phyloP scores from a whole-genome alignment of 805 yeast species.

The Starmerella apicola region DNA sequence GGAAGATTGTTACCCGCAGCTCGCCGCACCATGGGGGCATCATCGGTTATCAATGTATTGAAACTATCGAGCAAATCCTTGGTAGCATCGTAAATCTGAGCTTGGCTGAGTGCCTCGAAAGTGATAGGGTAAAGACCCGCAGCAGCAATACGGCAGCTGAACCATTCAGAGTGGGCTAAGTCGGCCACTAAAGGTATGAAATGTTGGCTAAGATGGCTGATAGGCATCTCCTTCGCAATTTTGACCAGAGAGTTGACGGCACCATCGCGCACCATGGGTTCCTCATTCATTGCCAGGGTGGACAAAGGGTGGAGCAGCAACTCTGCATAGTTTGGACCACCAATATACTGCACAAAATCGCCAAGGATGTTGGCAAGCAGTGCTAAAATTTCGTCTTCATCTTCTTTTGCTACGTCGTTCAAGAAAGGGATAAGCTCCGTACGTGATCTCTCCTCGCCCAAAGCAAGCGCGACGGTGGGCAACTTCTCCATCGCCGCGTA shows the following conservation, averaged over 20 bases:
- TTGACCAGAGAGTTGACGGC: conserved; percentile 77
- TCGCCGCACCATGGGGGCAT: conserved; percentile 95
- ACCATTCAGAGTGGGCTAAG: conserved; percentile 85
- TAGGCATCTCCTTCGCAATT: conserved; percentile 49
- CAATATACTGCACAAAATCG: conserved; percentile 74
- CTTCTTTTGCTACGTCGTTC: conserved; percentile 58
- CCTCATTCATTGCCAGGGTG: conserved; percentile 81
- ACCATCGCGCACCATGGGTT: conserved; percentile 88
- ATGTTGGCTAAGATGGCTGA: conserved; percentile 48
- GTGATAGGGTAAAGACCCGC: conserved; percentile 76
- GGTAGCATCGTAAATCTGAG: conserved; percentile 29
- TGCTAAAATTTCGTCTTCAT: conserved; percentile 95
- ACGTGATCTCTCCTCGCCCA: conserved; percentile 88
- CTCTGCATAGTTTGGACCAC: conserved; percentile 60
- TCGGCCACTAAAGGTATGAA: conserved; percentile 67
- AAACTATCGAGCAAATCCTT: conserved; percentile 54
- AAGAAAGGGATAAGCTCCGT: conserved; percentile 81
- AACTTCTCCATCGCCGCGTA: conserved; percentile 89
- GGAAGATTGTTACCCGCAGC: conserved; percentile 86
- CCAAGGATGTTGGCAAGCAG: conserved; percentile 87
- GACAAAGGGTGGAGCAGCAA: conserved; percentile 55
- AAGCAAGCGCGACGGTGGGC: conserved; percentile 86
- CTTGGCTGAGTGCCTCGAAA: conserved; percentile 26
- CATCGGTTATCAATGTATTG: conserved; percentile 67
- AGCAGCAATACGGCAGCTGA: conserved; percentile 79